phyloP scores from a whole-genome alignment of 768 basidiomycete genomes.

The Lactarius indigo region DNA sequence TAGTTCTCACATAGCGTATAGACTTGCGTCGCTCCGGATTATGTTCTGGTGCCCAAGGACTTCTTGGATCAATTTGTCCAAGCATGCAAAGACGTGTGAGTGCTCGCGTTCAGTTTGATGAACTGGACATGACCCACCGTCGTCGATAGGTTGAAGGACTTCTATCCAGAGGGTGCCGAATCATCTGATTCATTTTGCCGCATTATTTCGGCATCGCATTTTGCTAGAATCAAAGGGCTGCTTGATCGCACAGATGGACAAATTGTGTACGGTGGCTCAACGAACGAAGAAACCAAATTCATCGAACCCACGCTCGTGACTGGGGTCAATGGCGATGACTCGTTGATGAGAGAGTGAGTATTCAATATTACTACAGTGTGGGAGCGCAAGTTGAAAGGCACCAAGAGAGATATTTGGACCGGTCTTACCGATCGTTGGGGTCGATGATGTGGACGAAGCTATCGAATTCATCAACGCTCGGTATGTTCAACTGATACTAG shows the following conservation, averaged over 20 bases:
- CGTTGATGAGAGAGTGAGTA: constrained; percentile 72
- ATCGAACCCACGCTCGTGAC: constrained; percentile 73
- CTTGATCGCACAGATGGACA: constrained; percentile 65
- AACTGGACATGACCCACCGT: background rate
- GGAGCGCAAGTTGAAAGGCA: background rate
- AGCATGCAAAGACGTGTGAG: constrained; percentile 44
- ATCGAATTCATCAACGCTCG: constrained; percentile 62
- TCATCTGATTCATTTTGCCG: constrained; percentile 45
- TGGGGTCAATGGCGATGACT: constrained; percentile 59
- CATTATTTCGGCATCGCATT: constrained; percentile 52
- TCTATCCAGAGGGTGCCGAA: constrained; percentile 50
- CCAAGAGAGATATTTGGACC: constrained; percentile 83
- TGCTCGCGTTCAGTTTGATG: background rate
- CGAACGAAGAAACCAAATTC: constrained; percentile 52
- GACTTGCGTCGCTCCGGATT: constrained; percentile 66
- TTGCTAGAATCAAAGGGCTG: constrained; percentile 55
- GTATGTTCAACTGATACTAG: constrained; percentile 32
- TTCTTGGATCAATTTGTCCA: constrained; percentile 39
- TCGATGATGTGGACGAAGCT: constrained; percentile 67
- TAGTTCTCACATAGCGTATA: constrained; percentile 33
- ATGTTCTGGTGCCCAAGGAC: constrained; percentile 43
- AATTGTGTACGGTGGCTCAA: constrained; percentile 60
- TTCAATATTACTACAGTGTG: background rate
- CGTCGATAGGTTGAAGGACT: constrained; percentile 44
- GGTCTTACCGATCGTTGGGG: constrained; percentile 67